Percentiles rank a stretch among this genome's conserved stretches.
Evolutionary conservation across 106 monocot genomes (phyloP).

Genomic region (Xerophyta viscosa): DNA sequence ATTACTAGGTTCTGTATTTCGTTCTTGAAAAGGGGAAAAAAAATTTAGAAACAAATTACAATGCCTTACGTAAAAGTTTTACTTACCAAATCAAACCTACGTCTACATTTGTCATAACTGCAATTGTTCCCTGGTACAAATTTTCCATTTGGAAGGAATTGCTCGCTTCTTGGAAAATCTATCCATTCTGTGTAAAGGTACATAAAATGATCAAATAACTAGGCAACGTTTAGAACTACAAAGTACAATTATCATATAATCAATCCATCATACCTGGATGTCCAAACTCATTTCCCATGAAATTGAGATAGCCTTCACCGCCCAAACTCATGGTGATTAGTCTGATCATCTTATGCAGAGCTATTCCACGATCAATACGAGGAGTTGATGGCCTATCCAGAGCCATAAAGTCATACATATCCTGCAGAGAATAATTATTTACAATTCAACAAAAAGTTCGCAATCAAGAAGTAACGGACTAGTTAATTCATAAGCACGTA

Average conservation of each 20-base stretch:
- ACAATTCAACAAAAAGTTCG: too few relatives aligned
- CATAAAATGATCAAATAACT: background rate
- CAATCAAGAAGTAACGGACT: too few relatives aligned
- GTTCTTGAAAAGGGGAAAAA: too few relatives aligned
- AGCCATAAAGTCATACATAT: slow-evolving; percentile 97
- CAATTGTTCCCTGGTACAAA: slow-evolving; percentile 68
- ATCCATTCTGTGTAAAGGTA: slow-evolving; percentile 70
- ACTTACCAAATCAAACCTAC: slow-evolving; percentile 70
- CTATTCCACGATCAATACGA: slow-evolving; percentile 89
- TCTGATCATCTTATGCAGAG: slow-evolving; percentile 97
- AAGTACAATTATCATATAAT: too few relatives aligned
- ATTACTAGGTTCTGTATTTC: too few relatives aligned
- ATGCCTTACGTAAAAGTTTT: background rate
- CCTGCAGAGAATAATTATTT: slow-evolving; percentile 19
- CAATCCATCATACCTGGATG: slow-evolving; percentile 63
- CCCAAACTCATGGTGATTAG: slow-evolving; percentile 91
- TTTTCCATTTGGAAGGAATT: slow-evolving; percentile 58
- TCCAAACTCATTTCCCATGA: slow-evolving; percentile 99
- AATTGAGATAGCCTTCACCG: slow-evolving; percentile 99
- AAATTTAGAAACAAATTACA: background rate
- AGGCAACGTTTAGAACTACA: background rate
- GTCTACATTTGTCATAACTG: slow-evolving; percentile 93
- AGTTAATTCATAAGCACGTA: too few relatives aligned
- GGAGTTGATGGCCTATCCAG: slow-evolving; percentile 87
- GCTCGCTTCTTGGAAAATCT: slow-evolving; percentile 88